Evolutionary conservation across 148 eudicot genomes (phyloP).

Genomic region (Cornus florida): DNA sequence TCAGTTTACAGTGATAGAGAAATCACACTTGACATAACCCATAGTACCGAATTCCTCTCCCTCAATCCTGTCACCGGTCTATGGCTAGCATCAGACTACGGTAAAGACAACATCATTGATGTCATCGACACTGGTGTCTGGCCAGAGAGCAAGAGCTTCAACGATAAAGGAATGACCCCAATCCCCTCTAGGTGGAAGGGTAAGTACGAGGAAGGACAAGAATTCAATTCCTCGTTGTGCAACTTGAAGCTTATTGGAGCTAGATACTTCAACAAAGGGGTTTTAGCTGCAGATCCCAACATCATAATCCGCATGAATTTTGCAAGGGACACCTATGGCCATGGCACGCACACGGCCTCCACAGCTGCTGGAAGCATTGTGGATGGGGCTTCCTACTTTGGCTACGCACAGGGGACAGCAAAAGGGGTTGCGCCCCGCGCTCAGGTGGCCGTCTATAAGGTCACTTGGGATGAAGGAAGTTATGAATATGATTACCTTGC

Average conservation of each 20-base stretch:
- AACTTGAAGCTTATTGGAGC: constrained; percentile 63
- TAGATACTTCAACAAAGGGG: constrained; percentile 49
- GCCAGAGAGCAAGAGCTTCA: constrained; percentile 66
- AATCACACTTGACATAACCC: constrained; percentile 50
- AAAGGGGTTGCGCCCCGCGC: constrained; percentile 30
- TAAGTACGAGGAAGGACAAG: constrained; percentile 41
- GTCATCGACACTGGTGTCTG: constrained; percentile 66
- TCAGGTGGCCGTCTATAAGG: constrained; percentile 30
- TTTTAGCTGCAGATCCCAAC: constrained; percentile 36
- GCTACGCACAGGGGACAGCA: constrained; percentile 28
- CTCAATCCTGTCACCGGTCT: constrained; percentile 42
- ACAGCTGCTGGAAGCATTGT: constrained; percentile 28
- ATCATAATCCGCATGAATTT: constrained; percentile 26
- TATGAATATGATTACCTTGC: constrained; percentile 28
- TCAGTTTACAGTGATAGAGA: constrained; percentile 33
- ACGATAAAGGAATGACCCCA: constrained; percentile 46
- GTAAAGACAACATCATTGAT: constrained; percentile 49
- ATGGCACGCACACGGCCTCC: constrained; percentile 34
- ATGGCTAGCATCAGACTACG: constrained; percentile 62
- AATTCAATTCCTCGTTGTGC: constrained; percentile 45
- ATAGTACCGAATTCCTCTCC: constrained; percentile 45
- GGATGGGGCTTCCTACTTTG: constrained; percentile 21
- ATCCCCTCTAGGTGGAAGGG: constrained; percentile 55
- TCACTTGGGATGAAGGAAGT: constrained; percentile 20
- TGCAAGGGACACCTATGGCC: constrained; percentile 25